Conservation (phyloP, 352 stramenopile genomes). For the Pythium plurisporium region DNA sequence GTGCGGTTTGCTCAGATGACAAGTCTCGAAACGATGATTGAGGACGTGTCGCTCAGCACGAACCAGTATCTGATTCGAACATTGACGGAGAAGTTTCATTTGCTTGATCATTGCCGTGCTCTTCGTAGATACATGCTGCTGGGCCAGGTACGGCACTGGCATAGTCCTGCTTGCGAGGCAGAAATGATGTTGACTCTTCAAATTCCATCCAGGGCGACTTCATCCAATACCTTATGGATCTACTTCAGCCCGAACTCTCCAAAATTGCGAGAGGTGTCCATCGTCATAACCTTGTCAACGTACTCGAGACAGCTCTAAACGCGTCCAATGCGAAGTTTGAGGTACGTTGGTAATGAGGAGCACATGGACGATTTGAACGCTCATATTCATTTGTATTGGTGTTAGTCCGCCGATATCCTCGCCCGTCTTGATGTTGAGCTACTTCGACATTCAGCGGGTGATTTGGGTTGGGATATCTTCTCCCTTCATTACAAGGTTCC, state of each 20-base stretch:
- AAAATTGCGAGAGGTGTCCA: slow-evolving; percentile 91
- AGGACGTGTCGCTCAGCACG: slow-evolving; percentile 69
- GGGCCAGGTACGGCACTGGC: slow-evolving; percentile 92
- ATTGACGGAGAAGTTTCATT: slow-evolving; percentile 90
- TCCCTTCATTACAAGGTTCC: slow-evolving; percentile 88
- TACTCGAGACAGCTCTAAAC: slow-evolving; percentile 94
- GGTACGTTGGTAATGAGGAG: slow-evolving; percentile 34
- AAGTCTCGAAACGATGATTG: slow-evolving; percentile 73
- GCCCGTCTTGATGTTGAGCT: slow-evolving; percentile 91
- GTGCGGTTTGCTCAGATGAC: slow-evolving; percentile 68
- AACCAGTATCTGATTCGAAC: slow-evolving; percentile 91
- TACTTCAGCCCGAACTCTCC: slow-evolving; percentile 86
- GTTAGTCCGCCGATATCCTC: slow-evolving; percentile 87
- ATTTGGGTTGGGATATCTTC: slow-evolving; percentile 95
- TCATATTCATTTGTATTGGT: neutral
- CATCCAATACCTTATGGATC: slow-evolving; percentile 95
- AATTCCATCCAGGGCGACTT: slow-evolving; percentile 88
- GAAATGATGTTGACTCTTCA: no score
- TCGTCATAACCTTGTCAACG: slow-evolving; percentile 92
- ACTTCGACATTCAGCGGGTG: slow-evolving; percentile 74
- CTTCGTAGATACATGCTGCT: slow-evolving; percentile 98
- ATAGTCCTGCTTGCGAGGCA: no score
- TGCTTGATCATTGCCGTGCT: slow-evolving; percentile 93
- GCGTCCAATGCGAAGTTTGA: slow-evolving; percentile 95
- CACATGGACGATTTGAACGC: no score